A percentile compares a stretch with the other conserved stretches of the same genome.
phyloP scores from a whole-genome alignment of 306 rosid genomes.

The Cyamopsis tetragonoloba region DNA sequence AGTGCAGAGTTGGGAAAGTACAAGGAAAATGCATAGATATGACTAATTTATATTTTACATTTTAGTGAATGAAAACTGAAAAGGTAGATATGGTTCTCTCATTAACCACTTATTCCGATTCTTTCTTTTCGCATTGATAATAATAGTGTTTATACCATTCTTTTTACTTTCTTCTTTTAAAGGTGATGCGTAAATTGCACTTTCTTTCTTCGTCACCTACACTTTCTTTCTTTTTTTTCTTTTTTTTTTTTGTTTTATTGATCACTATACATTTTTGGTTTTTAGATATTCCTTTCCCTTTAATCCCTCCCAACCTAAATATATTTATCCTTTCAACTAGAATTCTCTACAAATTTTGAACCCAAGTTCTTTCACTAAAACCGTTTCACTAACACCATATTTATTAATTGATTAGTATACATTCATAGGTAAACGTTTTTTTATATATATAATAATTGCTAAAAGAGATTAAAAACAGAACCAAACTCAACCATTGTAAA shows the following conservation, averaged over 20 bases:
- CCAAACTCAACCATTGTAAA: neutral
- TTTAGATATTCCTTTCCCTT: no score
- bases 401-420: no score
- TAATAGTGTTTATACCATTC: neutral
- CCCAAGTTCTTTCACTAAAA: no score
- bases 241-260: no score
- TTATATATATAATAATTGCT: no score
- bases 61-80: slow-evolving; percentile 2
- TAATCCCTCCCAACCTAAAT: no score
- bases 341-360: no score
- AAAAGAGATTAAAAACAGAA: neutral
- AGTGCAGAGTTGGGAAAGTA: slow-evolving; percentile 23
- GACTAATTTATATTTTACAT: neutral
- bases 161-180: slow-evolving; percentile 19
- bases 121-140: slow-evolving; percentile 13
- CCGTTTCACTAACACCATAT: no score
- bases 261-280: no score
- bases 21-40: slow-evolving; percentile 16
- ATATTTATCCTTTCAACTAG: no score
- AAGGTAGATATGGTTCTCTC: slow-evolving; percentile 2
- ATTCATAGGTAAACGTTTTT: no score
- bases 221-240: neutral
- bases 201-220: neutral
- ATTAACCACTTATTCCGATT: slow-evolving; percentile 7
- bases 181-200: slow-evolving; percentile 3